These are phyloP conservation scores for Wallacemonas sp. DNA, from an alignment of 208 protist species.

Conservation along the genomic window DNA sequence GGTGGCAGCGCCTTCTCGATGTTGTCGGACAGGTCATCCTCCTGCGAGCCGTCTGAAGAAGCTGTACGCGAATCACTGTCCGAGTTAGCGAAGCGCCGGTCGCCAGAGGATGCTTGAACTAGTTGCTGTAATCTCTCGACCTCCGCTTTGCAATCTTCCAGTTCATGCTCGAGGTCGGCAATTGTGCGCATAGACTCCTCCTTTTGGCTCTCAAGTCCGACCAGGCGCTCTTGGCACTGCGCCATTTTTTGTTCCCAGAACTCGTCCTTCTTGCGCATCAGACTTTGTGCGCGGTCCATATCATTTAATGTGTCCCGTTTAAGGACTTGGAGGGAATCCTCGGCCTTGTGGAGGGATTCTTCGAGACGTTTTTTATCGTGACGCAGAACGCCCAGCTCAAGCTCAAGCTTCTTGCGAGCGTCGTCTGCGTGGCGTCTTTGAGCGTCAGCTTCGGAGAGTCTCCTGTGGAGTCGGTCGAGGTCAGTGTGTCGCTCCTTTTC, in stretches of 20 bases:
- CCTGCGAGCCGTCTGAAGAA: neutral
- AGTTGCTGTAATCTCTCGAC: neutral
- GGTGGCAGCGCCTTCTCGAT: neutral
- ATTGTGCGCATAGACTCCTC: neutral
- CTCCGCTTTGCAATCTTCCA: slow-evolving; percentile 1
- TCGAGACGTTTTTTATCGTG: slow-evolving; percentile 8
- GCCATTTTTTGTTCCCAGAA: slow-evolving; percentile 5
- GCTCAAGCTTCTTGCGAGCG: neutral
- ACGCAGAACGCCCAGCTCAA: neutral
- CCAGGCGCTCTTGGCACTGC: neutral
- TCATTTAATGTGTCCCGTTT: slow-evolving; percentile 7
- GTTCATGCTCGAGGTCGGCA: neutral
- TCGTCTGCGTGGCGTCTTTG: slow-evolving; percentile 2
- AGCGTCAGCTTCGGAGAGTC: neutral
- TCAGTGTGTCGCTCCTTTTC: slow-evolving; percentile 5
- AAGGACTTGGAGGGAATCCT: slow-evolving; percentile 5
- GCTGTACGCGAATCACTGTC: slow-evolving; percentile 9
- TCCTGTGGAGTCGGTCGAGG: neutral
- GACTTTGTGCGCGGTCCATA: slow-evolving; percentile 5
- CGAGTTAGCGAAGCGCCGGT: neutral
- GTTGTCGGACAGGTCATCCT: neutral
- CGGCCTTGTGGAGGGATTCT: slow-evolving; percentile 4
- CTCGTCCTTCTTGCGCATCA: slow-evolving; percentile 9
- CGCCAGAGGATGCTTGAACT: neutral
- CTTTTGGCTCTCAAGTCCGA: neutral